Percentiles rank a stretch among this genome's conserved stretches.
These are phyloP conservation scores for Ophiostoma sp. DNA, from an alignment of 2,329 filamentous ascomycete genomes.

Conservation along the genomic window DNA sequence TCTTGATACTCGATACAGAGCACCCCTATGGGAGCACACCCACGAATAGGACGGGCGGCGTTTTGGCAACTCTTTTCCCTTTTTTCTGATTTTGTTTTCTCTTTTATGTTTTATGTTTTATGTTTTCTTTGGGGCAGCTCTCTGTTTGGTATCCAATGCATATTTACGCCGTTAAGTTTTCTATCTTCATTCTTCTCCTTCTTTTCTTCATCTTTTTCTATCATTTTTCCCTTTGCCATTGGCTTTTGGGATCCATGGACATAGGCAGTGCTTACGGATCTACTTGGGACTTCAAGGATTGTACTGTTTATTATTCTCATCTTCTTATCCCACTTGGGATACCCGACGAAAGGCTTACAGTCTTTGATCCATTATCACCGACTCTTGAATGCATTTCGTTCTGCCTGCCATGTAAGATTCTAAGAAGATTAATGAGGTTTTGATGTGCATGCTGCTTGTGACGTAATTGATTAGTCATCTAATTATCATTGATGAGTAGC, in stretches of 20 bases:
- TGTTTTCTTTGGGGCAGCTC: neutral
- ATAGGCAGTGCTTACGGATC: neutral
- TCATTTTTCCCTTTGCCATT: neutral
- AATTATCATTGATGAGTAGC: neutral
- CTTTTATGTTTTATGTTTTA: neutral
- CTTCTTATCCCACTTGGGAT: neutral
- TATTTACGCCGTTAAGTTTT: conserved; percentile 8
- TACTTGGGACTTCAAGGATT: neutral
- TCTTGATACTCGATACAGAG: neutral
- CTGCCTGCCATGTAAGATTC: neutral
- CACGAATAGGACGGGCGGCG: conserved; percentile 7
- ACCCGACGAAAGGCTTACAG: neutral
- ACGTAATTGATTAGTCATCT: neutral
- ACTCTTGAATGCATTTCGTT: neutral
- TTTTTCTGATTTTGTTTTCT: neutral
- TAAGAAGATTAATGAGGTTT: neutral
- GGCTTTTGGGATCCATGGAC: neutral
- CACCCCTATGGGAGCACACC: neutral
- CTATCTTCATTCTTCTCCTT: neutral
- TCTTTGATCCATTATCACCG: neutral
- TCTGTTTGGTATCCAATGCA: neutral
- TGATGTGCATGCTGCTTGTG: neutral
- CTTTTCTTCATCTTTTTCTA: too few relatives aligned
- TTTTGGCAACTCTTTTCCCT: neutral
- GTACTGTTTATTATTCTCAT: neutral